Evolutionary conservation across 345 rosid species (phyloP).

Genomic region (Rhizophora apiculata): DNA sequence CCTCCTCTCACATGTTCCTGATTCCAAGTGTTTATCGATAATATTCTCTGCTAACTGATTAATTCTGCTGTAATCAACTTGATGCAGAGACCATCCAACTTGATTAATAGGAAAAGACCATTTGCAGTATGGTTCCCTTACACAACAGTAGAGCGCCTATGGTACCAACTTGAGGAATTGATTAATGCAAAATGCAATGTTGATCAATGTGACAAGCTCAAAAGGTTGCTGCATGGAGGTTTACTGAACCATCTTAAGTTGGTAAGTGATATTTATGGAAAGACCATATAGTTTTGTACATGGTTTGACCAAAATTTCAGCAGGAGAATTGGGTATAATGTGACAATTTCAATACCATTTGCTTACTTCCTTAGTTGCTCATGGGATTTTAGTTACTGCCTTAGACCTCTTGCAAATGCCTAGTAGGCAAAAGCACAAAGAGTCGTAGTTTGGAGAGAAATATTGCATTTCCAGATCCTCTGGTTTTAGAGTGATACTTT

Average conservation of each 20-base stretch:
- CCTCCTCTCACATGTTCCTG: neutral
- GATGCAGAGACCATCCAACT: slow-evolving; percentile 70
- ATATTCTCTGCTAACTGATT: slow-evolving; percentile 11
- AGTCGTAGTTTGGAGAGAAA: too few relatives aligned
- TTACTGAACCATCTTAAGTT: slow-evolving; percentile 72
- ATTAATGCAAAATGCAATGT: slow-evolving; percentile 58
- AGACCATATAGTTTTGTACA: neutral
- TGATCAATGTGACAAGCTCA: slow-evolving; percentile 76
- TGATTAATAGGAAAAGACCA: slow-evolving; percentile 66
- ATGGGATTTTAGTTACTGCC: too few relatives aligned
- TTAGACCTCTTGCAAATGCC: too few relatives aligned
- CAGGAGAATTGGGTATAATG: neutral
- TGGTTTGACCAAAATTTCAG: neutral
- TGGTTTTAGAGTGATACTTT: too few relatives aligned
- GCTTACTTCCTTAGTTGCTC: too few relatives aligned
- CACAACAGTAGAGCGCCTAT: slow-evolving; percentile 59
- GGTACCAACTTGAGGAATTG: slow-evolving; percentile 71
- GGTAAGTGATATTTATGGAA: slow-evolving; percentile 30
- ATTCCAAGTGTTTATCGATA: neutral
- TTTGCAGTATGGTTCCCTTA: slow-evolving; percentile 84
- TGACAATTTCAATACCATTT: neutral
- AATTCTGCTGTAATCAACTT: slow-evolving; percentile 1
- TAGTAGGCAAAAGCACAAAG: too few relatives aligned
- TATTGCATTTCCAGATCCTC: too few relatives aligned
- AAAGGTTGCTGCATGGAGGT: slow-evolving; percentile 52